A percentile compares a stretch with the other conserved stretches of the same genome.
These are phyloP conservation scores for Citrus inodora DNA, from an alignment of 345 rosid species.

Conservation along the genomic window DNA sequence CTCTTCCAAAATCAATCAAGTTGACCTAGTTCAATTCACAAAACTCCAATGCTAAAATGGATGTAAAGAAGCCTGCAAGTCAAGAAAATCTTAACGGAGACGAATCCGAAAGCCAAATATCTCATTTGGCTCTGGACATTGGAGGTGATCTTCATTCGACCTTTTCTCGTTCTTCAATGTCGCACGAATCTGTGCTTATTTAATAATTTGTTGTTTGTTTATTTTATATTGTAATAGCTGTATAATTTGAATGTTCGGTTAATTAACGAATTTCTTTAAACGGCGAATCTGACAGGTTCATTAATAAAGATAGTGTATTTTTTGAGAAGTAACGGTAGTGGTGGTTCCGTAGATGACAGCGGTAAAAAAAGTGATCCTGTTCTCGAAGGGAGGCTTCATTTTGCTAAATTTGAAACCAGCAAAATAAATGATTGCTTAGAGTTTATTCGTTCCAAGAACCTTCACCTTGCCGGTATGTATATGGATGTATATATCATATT, in stretches of 20 bases:
- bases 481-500: background rate
- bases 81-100: background rate
- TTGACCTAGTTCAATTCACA: background rate
- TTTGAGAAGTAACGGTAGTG: conserved; percentile 35
- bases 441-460: conserved; percentile 58
- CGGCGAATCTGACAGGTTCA: conserved; percentile 53
- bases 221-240: background rate
- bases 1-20: background rate
- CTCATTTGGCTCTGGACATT: conserved; percentile 85
- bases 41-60: conserved; percentile 7
- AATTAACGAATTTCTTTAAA: background rate
- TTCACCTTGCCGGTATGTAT: conserved; percentile 48
- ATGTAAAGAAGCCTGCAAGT: background rate
- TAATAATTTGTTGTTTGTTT: background rate
- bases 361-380: conserved; percentile 21
- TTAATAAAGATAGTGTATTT: conserved; percentile 81
- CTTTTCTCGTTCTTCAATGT: background rate
- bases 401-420: conserved; percentile 82
- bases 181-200: background rate
- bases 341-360: conserved; percentile 19
- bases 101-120: conserved; percentile 34
- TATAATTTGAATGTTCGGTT: background rate
- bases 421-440: conserved; percentile 81
- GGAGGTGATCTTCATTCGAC: conserved; percentile 50
- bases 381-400: conserved; percentile 65